Evolutionary conservation across 2,329 filamentous ascomycete genomes (phyloP).

Genomic region (Diaporthe ilicicola): DNA sequence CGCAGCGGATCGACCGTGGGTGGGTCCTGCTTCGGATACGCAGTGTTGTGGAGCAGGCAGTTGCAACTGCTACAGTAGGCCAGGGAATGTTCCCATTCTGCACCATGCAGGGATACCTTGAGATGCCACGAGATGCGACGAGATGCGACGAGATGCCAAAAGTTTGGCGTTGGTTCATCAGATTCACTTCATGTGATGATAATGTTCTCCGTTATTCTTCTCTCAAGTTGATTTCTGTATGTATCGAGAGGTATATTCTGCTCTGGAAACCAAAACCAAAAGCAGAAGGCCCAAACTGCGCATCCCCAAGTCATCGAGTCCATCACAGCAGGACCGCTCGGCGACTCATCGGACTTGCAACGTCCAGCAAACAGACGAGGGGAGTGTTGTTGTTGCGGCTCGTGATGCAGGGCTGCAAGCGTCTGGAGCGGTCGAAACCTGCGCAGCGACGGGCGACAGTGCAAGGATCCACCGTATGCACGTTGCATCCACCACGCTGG

Average conservation of each 20-base stretch:
- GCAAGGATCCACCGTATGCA: slow-evolving; percentile 1
- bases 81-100: slow-evolving; percentile 8
- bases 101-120: slow-evolving; percentile 1
- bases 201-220: background rate
- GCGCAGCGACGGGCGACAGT: slow-evolving; percentile 5
- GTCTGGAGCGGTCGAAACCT: slow-evolving; percentile 23
- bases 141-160: too few relatives aligned
- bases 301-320: background rate
- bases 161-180: background rate
- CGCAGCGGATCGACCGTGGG: slow-evolving; percentile 6
- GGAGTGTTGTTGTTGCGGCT: background rate
- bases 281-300: background rate
- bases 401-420: slow-evolving; percentile 1
- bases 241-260: background rate
- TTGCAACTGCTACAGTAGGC: slow-evolving; percentile 3
- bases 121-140: background rate
- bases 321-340: background rate
- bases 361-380: background rate
- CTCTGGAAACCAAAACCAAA: background rate
- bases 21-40: slow-evolving; percentile 18
- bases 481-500: slow-evolving; percentile 8
- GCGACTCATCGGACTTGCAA: slow-evolving; percentile 7
- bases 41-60: slow-evolving; percentile 1
- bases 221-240: background rate
- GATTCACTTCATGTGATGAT: slow-evolving; percentile 8